Conservation (phyloP, 257 asterid genomes). For the Penstemon newberryi region DNA sequence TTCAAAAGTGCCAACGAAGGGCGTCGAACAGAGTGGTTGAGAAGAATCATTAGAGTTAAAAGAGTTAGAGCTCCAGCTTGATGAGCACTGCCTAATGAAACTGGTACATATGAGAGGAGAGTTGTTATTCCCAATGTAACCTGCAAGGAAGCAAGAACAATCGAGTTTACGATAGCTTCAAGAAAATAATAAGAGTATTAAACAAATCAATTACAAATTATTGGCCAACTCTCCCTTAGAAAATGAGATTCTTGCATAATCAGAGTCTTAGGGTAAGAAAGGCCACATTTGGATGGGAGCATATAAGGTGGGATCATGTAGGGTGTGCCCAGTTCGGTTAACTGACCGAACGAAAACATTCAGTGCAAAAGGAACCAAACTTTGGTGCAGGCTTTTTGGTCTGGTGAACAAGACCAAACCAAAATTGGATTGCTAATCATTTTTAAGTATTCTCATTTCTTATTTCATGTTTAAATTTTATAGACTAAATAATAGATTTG, state of each 20-base stretch:
- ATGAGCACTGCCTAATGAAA: slow-evolving; percentile 83
- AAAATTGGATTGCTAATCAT: too few relatives aligned
- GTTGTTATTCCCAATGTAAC: slow-evolving; percentile 82
- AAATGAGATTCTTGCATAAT: too few relatives aligned
- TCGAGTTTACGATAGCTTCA: not conserved
- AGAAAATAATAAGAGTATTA: not conserved
- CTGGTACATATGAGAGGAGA: slow-evolving; percentile 80
- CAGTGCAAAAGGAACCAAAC: too few relatives aligned
- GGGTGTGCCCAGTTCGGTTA: not conserved
- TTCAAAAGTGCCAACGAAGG: slow-evolving; percentile 77
- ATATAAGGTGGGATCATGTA: not conserved
- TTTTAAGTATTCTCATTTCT: too few relatives aligned
- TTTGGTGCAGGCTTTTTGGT: too few relatives aligned
- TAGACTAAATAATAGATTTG: too few relatives aligned
- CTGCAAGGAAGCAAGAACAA: slow-evolving; percentile 40
- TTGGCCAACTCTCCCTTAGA: too few relatives aligned
- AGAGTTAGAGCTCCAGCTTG: slow-evolving; percentile 99
- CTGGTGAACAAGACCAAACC: too few relatives aligned
- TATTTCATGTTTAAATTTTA: too few relatives aligned
- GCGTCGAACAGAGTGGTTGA: slow-evolving; percentile 82
- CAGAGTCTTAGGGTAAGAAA: too few relatives aligned
- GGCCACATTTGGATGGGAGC: not conserved
- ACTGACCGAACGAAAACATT: too few relatives aligned
- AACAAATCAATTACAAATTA: not conserved
- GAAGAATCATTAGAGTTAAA: slow-evolving; percentile 71